Evolutionary conservation across 225 moss, liverwort and hornwort genomes (phyloP).

Genomic region (Ulota crispa): DNA sequence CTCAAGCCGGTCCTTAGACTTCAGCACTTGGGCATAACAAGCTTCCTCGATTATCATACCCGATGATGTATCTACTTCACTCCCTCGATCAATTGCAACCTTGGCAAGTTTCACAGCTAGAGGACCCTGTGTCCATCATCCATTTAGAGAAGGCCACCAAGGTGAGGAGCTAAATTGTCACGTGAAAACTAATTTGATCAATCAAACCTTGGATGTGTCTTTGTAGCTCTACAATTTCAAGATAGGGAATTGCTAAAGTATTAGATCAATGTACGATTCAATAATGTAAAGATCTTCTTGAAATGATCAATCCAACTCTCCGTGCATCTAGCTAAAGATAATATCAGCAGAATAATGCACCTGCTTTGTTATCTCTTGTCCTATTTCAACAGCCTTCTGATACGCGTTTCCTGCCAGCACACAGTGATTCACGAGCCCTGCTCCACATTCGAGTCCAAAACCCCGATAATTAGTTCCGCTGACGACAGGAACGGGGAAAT

Average conservation of each 20-base stretch:
- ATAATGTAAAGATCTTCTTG: background rate
- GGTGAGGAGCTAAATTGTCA: conserved; percentile 20
- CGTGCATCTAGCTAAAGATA: background rate
- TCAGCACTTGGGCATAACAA: conserved; percentile 87
- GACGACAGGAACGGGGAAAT: background rate
- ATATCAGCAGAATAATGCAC: conserved; percentile 31
- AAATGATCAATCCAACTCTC: conserved; percentile 16
- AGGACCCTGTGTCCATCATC: conserved; percentile 66
- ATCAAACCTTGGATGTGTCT: background rate
- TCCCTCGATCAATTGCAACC: conserved; percentile 88
- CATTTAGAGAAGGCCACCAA: background rate
- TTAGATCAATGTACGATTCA: background rate
- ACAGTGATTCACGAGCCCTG: conserved; percentile 94
- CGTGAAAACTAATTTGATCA: conserved; percentile 8
- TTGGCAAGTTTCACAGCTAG: conserved; percentile 92
- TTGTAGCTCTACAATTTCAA: conserved; percentile 9
- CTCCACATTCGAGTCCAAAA: conserved; percentile 24
- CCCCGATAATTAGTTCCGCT: conserved; percentile 17
- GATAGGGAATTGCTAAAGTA: background rate
- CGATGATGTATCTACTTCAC: conserved; percentile 87
- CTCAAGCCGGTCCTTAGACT: conserved; percentile 85
- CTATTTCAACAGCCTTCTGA: conserved; percentile 77
- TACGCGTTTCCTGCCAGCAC: conserved; percentile 81
- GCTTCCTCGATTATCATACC: conserved; percentile 96
- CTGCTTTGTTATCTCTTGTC: conserved; percentile 77